Evolutionary conservation across 805 yeast genomes (phyloP).

Genomic region (Wickerhamiella sergipiensis): DNA sequence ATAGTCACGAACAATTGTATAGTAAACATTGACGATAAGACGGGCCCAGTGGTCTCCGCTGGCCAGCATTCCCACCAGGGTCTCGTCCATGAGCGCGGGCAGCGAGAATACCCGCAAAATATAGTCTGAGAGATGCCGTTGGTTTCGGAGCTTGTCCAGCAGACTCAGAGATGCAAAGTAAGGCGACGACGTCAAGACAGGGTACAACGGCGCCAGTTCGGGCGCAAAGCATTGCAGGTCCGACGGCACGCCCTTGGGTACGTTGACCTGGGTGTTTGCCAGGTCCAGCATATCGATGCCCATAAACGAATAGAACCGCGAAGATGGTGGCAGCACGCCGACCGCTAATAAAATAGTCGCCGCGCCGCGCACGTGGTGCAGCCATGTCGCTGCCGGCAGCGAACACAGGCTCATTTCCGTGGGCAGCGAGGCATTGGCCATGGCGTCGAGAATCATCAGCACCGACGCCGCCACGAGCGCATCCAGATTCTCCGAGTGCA

Average conservation of each 20-base stretch:
- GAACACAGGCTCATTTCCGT: constrained; percentile 34
- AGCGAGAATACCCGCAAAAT: constrained; percentile 79
- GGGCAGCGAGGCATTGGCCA: constrained; percentile 76
- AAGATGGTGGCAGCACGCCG: constrained; percentile 72
- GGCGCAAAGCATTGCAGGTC: constrained; percentile 57
- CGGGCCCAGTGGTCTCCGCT: constrained; percentile 78
- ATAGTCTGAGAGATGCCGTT: constrained; percentile 72
- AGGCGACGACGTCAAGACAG: constrained; percentile 71
- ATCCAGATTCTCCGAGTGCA: constrained; percentile 66
- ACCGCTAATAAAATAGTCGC: constrained; percentile 91
- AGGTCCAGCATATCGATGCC: constrained; percentile 85
- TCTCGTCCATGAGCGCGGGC: constrained; percentile 80
- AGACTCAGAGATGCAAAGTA: constrained; percentile 79
- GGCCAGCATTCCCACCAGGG: constrained; percentile 62
- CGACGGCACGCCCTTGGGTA: neutral
- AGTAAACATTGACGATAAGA: constrained; percentile 83
- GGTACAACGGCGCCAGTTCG: constrained; percentile 72
- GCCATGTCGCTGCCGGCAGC: constrained; percentile 89
- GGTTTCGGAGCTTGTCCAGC: constrained; percentile 63
- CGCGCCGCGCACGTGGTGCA: constrained; percentile 92
- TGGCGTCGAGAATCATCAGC: constrained; percentile 79
- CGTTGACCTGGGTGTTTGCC: constrained; percentile 41
- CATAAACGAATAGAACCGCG: constrained; percentile 53
- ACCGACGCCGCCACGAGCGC: constrained; percentile 88
- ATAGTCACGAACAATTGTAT: constrained; percentile 64